These are phyloP conservation scores for Allium sativum DNA, from an alignment of 106 monocot species.

Conservation along the genomic window DNA sequence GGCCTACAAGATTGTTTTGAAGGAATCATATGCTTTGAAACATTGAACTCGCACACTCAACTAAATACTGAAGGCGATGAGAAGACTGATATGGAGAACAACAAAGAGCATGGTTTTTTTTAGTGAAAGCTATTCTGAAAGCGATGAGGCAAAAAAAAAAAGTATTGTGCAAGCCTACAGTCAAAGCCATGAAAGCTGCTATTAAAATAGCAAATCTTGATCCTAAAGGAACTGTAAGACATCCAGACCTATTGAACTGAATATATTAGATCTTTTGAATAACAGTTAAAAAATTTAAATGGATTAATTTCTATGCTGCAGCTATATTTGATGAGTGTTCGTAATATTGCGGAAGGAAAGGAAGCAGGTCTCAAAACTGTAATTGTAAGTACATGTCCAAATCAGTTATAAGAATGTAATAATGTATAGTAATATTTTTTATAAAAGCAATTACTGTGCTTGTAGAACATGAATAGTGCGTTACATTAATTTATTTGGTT, in stretches of 20 bases:
- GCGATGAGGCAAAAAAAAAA: constrained; percentile 4
- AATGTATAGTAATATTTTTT: no score
- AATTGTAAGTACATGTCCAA: constrained; percentile 31
- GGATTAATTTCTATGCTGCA: constrained; percentile 11
- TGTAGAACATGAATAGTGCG: no score
- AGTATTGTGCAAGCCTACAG: constrained; percentile 66
- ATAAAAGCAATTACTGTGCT: no score
- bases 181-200: constrained; percentile 66
- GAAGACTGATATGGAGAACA: not conserved
- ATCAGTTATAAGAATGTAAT: no score
- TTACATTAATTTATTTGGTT: no score
- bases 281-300: not conserved
- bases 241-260: no score
- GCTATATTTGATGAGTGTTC: constrained; percentile 73
- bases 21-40: constrained; percentile 83
- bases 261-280: no score
- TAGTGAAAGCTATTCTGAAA: constrained; percentile 14
- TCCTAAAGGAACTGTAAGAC: constrained; percentile 57
- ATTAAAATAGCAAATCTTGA: constrained; percentile 56
- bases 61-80: not conserved
- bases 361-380: constrained; percentile 65
- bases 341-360: constrained; percentile 67
- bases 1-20: constrained; percentile 91
- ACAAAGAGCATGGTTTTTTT: constrained; percentile 4
- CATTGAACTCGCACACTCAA: constrained; percentile 37